Conservation (phyloP, 176 grass and related monocot species). For the Themeda triandra region DNA sequence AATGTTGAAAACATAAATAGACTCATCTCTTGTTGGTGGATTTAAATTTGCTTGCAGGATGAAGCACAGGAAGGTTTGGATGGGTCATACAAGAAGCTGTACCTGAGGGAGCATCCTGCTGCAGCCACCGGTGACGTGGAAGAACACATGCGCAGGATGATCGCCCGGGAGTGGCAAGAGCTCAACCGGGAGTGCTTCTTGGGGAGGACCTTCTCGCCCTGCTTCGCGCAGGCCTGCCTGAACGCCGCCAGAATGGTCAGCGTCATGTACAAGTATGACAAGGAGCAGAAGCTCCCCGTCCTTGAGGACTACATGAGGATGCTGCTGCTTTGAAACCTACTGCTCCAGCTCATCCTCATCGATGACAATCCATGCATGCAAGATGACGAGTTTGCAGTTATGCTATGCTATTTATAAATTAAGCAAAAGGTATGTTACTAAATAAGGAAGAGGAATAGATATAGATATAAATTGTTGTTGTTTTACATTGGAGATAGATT, state of each 20-base stretch:
- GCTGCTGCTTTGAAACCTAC: not conserved
- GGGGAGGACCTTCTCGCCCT: not conserved
- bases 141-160: constrained; percentile 31
- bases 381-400: too few species aligned
- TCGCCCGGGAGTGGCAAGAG: constrained; percentile 45
- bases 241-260: constrained; percentile 53
- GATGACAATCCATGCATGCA: too few species aligned
- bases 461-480: too few species aligned
- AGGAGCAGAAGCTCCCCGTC: constrained; percentile 31
- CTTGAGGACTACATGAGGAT: constrained; percentile 43
- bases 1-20: too few species aligned
- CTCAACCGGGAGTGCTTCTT: constrained; percentile 54
- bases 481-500: too few species aligned
- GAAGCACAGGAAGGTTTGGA: constrained; percentile 57
- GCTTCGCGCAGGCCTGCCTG: constrained; percentile 14
- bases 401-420: too few species aligned
- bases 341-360: too few species aligned
- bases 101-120: constrained; percentile 46
- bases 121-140: not conserved
- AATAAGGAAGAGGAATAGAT: too few species aligned
- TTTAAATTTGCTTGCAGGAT: constrained; percentile 28
- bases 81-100: constrained; percentile 47
- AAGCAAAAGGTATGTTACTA: too few species aligned
- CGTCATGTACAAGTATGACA: constrained; percentile 54
- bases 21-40: not conserved